phyloP scores from a whole-genome alignment of 148 eudicot species.

The Silene latifolia region DNA sequence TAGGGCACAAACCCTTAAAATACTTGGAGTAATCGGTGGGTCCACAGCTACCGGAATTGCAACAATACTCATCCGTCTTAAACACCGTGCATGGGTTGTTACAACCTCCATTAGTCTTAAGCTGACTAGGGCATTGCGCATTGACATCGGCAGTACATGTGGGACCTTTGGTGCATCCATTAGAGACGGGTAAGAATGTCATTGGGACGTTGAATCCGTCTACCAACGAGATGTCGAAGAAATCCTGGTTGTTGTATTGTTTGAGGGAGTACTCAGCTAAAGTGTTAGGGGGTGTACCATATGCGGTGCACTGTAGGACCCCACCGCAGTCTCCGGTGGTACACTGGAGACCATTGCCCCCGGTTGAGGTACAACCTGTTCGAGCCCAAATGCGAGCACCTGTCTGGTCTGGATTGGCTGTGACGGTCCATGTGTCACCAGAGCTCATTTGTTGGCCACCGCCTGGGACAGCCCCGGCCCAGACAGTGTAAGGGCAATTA shows the following conservation, averaged over 20 bases:
- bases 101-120: constrained; percentile 39
- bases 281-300: constrained; percentile 38
- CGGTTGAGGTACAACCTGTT: constrained; percentile 30
- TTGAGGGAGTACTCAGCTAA: constrained; percentile 39
- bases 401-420: constrained; percentile 17
- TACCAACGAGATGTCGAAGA: constrained; percentile 48
- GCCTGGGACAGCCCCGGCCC: constrained; percentile 36
- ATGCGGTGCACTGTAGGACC: constrained; percentile 28
- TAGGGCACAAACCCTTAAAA: constrained; percentile 37
- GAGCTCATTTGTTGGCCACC: constrained; percentile 23
- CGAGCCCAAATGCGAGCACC: constrained; percentile 39
- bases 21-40: constrained; percentile 36
- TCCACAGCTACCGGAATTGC: constrained; percentile 25
- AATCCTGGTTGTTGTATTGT: constrained; percentile 34
- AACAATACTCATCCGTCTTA: constrained; percentile 40
- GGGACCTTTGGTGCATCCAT: constrained; percentile 25
- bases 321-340: constrained; percentile 46
- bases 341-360: constrained; percentile 28
- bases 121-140: constrained; percentile 31
- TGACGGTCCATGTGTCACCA: constrained; percentile 31
- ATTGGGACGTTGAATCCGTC: constrained; percentile 55
- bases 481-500: constrained; percentile 32
- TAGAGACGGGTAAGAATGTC: constrained; percentile 34
- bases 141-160: constrained; percentile 28
- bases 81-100: constrained; percentile 46